A percentile compares a stretch with the other conserved stretches of the same genome.
These are phyloP conservation scores for Citrus australasica DNA, from an alignment of 345 rosid species.

Conservation along the genomic window DNA sequence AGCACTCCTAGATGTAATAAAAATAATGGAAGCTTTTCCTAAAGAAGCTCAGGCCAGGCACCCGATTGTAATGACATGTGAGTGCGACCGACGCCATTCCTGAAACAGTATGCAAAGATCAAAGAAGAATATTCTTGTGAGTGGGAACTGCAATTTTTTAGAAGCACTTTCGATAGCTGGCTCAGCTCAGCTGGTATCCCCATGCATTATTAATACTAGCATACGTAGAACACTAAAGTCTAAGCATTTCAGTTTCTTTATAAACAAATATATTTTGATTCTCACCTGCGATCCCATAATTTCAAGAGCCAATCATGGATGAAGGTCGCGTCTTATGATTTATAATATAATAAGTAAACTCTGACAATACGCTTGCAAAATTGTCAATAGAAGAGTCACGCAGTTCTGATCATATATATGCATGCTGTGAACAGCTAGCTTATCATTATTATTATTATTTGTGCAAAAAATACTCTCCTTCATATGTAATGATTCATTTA, in stretches of 20 bases:
- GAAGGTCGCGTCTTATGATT: neutral
- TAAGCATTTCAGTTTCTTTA: too few species aligned
- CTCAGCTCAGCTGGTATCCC: neutral
- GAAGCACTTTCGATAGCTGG: neutral
- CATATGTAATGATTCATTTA: too few species aligned
- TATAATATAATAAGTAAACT: neutral
- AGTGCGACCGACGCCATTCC: too few species aligned
- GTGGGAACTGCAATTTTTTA: neutral
- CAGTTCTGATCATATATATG: too few species aligned
- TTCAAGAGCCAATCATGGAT: neutral
- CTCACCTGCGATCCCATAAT: neutral
- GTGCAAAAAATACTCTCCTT: neutral
- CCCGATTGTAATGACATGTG: too few species aligned
- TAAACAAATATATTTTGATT: neutral
- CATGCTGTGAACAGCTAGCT: conserved; percentile 9
- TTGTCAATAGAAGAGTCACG: neutral
- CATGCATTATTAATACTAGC: neutral
- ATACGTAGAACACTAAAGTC: too few species aligned
- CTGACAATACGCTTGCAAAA: neutral
- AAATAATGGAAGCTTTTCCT: too few species aligned
- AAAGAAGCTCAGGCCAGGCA: too few species aligned
- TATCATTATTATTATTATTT: too few species aligned
- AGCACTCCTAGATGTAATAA: neutral
- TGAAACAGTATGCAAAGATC: too few species aligned
- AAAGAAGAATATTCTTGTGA: too few species aligned